A percentile compares a stretch with the other conserved stretches of the same genome.
Evolutionary conservation across 371 early-diverging fungal species (phyloP).

Genomic region (Mucor lusitanicus): DNA sequence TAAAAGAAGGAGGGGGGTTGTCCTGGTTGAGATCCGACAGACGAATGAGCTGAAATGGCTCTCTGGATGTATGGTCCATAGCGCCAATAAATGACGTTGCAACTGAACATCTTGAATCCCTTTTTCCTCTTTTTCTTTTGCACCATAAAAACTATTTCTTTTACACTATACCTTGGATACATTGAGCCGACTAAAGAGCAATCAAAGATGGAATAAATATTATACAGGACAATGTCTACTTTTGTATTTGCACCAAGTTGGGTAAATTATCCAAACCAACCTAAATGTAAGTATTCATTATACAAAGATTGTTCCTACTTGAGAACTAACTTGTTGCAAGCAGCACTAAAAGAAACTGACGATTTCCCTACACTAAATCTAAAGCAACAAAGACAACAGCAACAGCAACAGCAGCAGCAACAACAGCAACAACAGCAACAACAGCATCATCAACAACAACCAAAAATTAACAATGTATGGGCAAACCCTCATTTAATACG

Average conservation of each 20-base stretch:
- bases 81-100: not conserved
- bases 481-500: conserved; percentile 14
- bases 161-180: not conserved
- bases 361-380: conserved; percentile 11
- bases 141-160: not conserved
- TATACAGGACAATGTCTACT: conserved; percentile 25
- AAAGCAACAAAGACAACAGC: not conserved
- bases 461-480: conserved; percentile 18
- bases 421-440: not conserved
- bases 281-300: conserved; percentile 14
- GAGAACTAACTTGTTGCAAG: not conserved
- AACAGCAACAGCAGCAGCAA: too few relatives aligned
- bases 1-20: not conserved
- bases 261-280: conserved; percentile 23
- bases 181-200: not conserved
- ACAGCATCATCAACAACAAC: not conserved
- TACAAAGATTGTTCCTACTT: not conserved
- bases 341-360: conserved; percentile 13
- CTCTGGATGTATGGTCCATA: not conserved
- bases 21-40: not conserved
- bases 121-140: conserved; percentile 1
- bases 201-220: conserved; percentile 3
- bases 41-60: not conserved
- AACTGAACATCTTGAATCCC: not conserved
- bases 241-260: conserved; percentile 32